Percentiles rank a stretch among this genome's conserved stretches.
phyloP scores from a whole-genome alignment of 1,139 yeast genomes.

The Yamadazyma triangularis region DNA sequence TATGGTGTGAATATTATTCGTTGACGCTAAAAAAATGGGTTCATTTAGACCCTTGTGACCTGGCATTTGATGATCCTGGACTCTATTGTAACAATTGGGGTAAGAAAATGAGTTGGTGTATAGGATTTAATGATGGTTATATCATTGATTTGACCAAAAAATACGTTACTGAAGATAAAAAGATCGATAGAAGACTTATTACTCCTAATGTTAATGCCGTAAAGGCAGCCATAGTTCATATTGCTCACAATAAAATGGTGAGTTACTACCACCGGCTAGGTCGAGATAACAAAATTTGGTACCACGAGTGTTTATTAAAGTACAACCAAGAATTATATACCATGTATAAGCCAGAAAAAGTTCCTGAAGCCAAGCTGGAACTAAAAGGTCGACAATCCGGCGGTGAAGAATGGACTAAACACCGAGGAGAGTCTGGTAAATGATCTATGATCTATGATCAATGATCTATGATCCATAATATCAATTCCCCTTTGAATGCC shows the following conservation, averaged over 20 bases:
- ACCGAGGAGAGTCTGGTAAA: constrained; percentile 73
- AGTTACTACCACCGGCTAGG: background rate
- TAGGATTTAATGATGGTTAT: constrained; percentile 63
- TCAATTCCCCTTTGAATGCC: constrained; percentile 64
- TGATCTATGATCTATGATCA: background rate
- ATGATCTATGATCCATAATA: background rate
- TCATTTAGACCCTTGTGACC: constrained; percentile 88
- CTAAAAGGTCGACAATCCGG: constrained; percentile 68
- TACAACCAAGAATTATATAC: constrained; percentile 17
- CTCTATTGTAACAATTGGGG: constrained; percentile 88
- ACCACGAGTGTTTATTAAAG: constrained; percentile 22
- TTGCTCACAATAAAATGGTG: constrained; percentile 14
- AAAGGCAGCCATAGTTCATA: constrained; percentile 24
- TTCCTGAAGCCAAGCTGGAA: constrained; percentile 8
- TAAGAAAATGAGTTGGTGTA: constrained; percentile 81
- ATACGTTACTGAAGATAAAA: constrained; percentile 53
- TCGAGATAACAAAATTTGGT: constrained; percentile 11
- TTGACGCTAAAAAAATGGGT: constrained; percentile 63
- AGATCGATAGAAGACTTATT: constrained; percentile 47
- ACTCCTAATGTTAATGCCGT: constrained; percentile 41
- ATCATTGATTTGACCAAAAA: constrained; percentile 65
- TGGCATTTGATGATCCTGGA: constrained; percentile 74
- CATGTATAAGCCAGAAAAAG: constrained; percentile 6
- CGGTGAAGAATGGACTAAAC: constrained; percentile 62
- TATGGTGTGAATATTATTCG: constrained; percentile 91